Conservation (phyloP, 257 asterid species). For the Solanum chmielewskii region DNA sequence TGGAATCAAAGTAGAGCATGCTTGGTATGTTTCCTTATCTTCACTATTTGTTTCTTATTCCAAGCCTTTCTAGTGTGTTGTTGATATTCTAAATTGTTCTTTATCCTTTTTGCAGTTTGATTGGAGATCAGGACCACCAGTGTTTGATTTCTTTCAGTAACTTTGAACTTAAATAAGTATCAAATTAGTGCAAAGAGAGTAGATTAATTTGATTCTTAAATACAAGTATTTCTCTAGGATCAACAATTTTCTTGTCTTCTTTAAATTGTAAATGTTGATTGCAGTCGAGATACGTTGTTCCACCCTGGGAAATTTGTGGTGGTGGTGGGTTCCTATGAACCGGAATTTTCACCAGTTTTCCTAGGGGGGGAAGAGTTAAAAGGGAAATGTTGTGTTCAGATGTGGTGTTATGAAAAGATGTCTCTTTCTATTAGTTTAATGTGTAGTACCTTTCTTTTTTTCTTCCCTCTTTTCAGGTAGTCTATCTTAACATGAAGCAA, state of each 20-base stretch:
- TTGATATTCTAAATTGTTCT: conserved; percentile 1
- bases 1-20: conserved; percentile 37
- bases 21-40: conserved; percentile 14
- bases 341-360: background rate
- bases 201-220: background rate
- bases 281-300: background rate
- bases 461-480: no score
- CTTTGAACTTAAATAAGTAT: background rate
- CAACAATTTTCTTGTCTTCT: background rate
- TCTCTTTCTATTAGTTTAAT: background rate
- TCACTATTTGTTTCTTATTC: background rate
- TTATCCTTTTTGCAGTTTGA: conserved; percentile 17
- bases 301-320: background rate
- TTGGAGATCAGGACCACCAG: conserved; percentile 10
- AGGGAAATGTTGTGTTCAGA: background rate
- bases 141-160: background rate
- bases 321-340: background rate
- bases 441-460: background rate
- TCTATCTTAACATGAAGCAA: background rate
- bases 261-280: background rate
- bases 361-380: background rate
- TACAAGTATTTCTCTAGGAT: background rate
- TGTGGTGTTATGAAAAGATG: background rate
- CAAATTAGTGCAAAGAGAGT: background rate
- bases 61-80: background rate